Percentiles rank a stretch among this genome's conserved stretches.
Conservation (phyloP, 345 rosid genomes). For the Pistacia atlantica region DNA sequence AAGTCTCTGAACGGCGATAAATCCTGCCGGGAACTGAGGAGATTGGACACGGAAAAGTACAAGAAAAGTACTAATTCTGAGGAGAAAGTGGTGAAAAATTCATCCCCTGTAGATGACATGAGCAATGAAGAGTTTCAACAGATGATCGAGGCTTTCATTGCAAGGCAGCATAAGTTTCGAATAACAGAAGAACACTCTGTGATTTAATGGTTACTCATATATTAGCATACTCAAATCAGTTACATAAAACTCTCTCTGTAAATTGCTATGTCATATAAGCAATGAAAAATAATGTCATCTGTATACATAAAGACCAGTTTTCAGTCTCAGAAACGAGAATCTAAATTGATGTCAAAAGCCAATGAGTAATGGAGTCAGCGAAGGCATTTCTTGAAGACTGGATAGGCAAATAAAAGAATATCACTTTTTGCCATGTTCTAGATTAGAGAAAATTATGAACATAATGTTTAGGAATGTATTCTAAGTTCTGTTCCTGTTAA, state of each 20-base stretch:
- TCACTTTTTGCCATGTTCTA: not conserved
- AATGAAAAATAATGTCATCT: constrained; percentile 5
- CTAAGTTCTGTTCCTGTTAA: constrained; percentile 9
- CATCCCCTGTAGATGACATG: constrained; percentile 60
- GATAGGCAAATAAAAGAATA: constrained; percentile 19
- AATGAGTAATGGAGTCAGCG: not conserved
- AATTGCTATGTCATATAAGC: constrained; percentile 21
- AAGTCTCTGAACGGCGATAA: constrained; percentile 18
- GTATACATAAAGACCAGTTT: not conserved
- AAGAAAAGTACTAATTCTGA: constrained; percentile 29
- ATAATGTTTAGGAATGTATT: not conserved
- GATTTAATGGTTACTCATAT: constrained; percentile 17
- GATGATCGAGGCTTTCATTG: constrained; percentile 74
- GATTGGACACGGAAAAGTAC: constrained; percentile 49
- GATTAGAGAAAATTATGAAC: not conserved
- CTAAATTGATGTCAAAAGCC: not conserved
- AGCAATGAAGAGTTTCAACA: constrained; percentile 73
- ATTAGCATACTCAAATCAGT: constrained; percentile 11
- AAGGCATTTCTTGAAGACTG: not conserved
- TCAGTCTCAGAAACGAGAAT: not conserved
- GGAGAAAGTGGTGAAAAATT: constrained; percentile 28
- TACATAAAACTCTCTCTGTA: constrained; percentile 15
- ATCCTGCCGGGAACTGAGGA: constrained; percentile 43
- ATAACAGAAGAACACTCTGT: constrained; percentile 57
- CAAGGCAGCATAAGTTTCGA: constrained; percentile 69